Percentiles rank a stretch among this genome's conserved stretches.
Conservation (phyloP, 148 eudicot species). For the Silene conica region DNA sequence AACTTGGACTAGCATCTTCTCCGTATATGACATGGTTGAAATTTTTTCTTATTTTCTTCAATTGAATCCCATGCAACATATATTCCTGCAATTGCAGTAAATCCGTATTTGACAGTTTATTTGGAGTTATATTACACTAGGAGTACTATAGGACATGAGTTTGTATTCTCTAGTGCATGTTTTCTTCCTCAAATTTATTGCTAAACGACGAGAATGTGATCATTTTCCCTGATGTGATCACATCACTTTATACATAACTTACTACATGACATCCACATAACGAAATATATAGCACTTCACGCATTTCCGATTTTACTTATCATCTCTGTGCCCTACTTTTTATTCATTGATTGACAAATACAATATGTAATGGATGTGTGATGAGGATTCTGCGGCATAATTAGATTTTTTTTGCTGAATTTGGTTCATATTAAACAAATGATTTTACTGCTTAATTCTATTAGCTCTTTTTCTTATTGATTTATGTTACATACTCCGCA, state of each 20-base stretch:
- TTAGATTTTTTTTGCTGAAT: no score
- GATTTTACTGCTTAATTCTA: no score
- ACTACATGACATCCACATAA: neutral
- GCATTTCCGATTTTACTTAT: slow-evolving; percentile 11
- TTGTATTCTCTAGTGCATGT: neutral
- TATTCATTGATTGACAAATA: neutral
- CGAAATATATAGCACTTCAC: neutral
- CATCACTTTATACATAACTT: slow-evolving; percentile 1
- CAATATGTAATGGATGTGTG: no score
- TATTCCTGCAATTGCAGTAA: slow-evolving; percentile 1
- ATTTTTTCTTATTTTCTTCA: no score
- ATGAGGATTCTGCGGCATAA: no score
- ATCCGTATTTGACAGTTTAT: slow-evolving; percentile 13
- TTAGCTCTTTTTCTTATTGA: no score
- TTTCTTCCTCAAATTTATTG: slow-evolving; percentile 2
- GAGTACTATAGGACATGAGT: neutral
- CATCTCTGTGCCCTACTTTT: neutral
- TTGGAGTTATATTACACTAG: neutral
- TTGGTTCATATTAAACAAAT: no score
- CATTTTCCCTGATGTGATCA: slow-evolving; percentile 4
- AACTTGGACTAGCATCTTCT: slow-evolving; percentile 7
- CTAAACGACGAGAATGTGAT: slow-evolving; percentile 17
- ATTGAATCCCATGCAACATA: no score
- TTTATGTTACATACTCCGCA: no score
- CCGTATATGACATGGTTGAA: neutral